phyloP scores from a whole-genome alignment of 2,329 filamentous ascomycete genomes.

The Diplodia corticola region DNA sequence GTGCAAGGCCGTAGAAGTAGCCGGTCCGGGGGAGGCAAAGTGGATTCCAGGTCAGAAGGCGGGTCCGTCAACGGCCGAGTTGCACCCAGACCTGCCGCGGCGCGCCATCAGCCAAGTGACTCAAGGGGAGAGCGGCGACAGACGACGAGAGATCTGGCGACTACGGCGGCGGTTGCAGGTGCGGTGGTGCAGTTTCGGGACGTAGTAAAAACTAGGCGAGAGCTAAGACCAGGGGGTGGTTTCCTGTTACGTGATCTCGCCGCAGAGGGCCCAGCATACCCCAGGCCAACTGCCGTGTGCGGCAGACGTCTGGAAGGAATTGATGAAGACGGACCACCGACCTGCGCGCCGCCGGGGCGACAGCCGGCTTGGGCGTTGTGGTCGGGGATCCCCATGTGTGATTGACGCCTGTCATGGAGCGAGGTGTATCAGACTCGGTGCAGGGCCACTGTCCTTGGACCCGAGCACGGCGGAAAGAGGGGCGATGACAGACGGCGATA shows the following conservation, averaged over 20 bases:
- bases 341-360: not conserved
- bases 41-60: conserved; percentile 4
- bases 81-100: not conserved
- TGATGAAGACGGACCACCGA: not conserved
- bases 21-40: conserved; percentile 7
- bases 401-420: not conserved
- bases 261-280: conserved; percentile 9
- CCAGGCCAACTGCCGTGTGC: not conserved
- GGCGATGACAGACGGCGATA: not conserved
- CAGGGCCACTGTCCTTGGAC: not conserved
- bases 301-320: not conserved
- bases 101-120: not conserved
- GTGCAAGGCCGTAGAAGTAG: not conserved
- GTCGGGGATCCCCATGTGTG: not conserved
- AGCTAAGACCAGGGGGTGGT: conserved; percentile 20
- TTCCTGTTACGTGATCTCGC: conserved; percentile 21
- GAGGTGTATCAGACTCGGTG: not conserved
- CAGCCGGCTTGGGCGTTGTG: not conserved
- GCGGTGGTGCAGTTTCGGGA: not conserved
- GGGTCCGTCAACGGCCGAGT: conserved; percentile 3
- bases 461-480: not conserved
- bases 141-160: not conserved
- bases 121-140: conserved; percentile 4
- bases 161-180: not conserved
- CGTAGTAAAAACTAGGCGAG: conserved; percentile 6